Base-by-base conservation (phyloP, 805 yeast genomes). In the Teunomyces gatunensis region DNA sequence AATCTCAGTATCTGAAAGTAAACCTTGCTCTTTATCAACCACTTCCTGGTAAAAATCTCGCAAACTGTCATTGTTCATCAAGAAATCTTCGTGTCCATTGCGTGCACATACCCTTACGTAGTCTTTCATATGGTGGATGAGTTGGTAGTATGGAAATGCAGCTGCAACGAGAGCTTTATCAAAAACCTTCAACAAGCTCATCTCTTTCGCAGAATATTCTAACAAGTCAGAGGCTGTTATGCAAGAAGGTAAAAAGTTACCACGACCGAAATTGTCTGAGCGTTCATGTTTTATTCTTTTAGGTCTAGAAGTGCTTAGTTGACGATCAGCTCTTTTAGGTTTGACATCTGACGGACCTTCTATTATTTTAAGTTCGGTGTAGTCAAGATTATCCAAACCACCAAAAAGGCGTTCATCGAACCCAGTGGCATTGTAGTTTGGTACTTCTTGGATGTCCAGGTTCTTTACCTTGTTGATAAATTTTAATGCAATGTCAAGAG, bases 401-500 rank as follows among this genome's bases (percentile, higher is more conserved):
- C 23, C 21, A 35, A 35, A 35, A 18, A 17, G n/a, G 5, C 39
- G 23, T 18, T 35, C 13, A 18, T 35, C 12, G 9, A 35, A 35
- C 3, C 23, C 39, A 4, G 39, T 18, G 12, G 39, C 39, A 11
- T 35, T 35, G 10, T 15, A 35, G 15, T n/a, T n/a, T 5, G 39
- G 39, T 12, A 35, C 39, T 11, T 35, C 39, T 20, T 35, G 39
- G 6, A 35, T 18, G 6, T 20, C 39, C 9, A n/a, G 20, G 39
- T 12, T 12, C 23, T 35, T 35, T 6, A 35, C 23, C 39, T 35
- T 35, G 27, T 35, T 35, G 13, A 35, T 35, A 18, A 35, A 35
- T 35, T 35, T 35, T 20, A 35, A 35, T 18, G 39, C 39, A 20
- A 35, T 35, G 23, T 35, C 39, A 20, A 35, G 39, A 11, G 39